Base-by-base conservation (phyloP, 2,329 filamentous ascomycete species). In the Pseudohalonectria lignicola region DNA sequence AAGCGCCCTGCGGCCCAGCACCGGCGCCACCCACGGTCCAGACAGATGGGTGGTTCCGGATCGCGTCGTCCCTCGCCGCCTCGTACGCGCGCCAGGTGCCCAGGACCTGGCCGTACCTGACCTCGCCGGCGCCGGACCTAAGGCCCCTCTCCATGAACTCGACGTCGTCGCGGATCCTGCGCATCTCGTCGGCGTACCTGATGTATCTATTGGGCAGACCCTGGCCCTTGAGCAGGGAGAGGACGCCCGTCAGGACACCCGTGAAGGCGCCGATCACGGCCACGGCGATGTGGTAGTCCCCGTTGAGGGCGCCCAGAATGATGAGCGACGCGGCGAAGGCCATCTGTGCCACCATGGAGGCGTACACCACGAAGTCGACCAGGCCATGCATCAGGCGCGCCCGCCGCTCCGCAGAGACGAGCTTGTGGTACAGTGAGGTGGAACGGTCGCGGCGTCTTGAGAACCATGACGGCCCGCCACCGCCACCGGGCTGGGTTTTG, bases 211-310 rank as follows among this genome's bases (percentile, higher is more conserved):
- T 62, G 1, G 68, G 67, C 37, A 72, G 47, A 0, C 68, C 69
- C 31, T 67, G 66, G 4, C 67, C 65, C 48, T 69, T 71, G 34
- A 72, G 50, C 7, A 72, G 64, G 0, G 76, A 75, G 16, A 82
- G 54, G 1, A 78, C 56, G 13, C 79, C 77, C 1, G 78, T 78
- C 5, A 80, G 63, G 4, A 77, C 55, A 3, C 75, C 79, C 48
- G 82, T 82, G 10, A 74, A 52, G 1, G 75, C 75, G 3, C 79
- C 77, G 1, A 82, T 58, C 1, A 72, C 53, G 9, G 73, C 75
- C 50, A 82, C 72, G 12, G 50, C 34, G 16, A 65, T 60, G 15
- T 71, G 53, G 44, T 79, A 66, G 13, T 67, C 57, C 2, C 69
- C 61, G 13, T 67, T 60, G 0, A 51, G 49, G 0, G 67, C 57